phyloP scores from a whole-genome alignment of 2,329 filamentous ascomycete genomes.

The Colletotrichum liriopes region DNA sequence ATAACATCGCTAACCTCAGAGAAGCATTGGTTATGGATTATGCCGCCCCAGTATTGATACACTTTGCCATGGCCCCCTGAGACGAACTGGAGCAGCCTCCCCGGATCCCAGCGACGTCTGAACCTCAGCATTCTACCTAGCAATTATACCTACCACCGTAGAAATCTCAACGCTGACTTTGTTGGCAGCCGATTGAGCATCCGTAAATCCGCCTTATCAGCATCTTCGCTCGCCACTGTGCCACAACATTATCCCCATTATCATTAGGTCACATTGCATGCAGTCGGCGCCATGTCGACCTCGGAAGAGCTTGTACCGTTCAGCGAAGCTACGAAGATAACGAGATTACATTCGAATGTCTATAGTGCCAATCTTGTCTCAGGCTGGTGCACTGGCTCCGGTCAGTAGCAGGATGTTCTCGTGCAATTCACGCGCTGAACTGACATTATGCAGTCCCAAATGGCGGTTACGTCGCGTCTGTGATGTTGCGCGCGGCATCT shows the following conservation, averaged over 20 bases:
- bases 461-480: constrained; percentile 62
- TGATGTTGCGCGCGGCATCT: constrained; percentile 55
- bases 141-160: background rate
- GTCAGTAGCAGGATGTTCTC: background rate
- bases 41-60: background rate
- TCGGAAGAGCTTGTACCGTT: constrained; percentile 43
- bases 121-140: background rate
- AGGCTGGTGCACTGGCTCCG: constrained; percentile 48
- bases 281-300: constrained; percentile 5
- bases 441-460: constrained; percentile 56
- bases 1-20: background rate
- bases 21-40: background rate
- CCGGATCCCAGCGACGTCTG: constrained; percentile 10
- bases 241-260: background rate
- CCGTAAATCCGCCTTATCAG: background rate
- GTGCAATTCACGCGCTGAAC: background rate
- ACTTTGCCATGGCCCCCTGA: background rate
- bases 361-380: constrained; percentile 46
- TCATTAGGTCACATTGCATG: background rate
- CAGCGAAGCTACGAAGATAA: constrained; percentile 44
- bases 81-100: constrained; percentile 3
- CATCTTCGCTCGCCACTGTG: background rate
- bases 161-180: background rate
- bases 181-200: no score
- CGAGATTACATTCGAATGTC: constrained; percentile 44